Evolutionary conservation across 1,284 basidiomycete genomes (phyloP), one percentile per base, ranked within the genome.

Genomic region (Ceratobasidium sp.): DNA sequence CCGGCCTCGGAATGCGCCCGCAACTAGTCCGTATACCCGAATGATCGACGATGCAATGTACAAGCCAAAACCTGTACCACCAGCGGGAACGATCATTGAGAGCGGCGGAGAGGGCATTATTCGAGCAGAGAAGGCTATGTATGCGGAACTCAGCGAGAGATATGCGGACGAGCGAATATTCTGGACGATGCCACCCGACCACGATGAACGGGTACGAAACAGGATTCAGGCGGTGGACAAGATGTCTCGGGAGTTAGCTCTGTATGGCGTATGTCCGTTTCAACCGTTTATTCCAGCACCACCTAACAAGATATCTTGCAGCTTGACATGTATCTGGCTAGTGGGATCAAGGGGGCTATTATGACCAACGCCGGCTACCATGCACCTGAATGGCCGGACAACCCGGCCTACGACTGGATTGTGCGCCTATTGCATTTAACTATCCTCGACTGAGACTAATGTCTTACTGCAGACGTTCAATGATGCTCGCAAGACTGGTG

Each of bases 361-460:
- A 62, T 72, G 40, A 65, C 68, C 2, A 72, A 71, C 35, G 72
- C 72, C 6, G 72, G 68, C 35, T 72, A 69, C 45, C 47, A 64
- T 40, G 60, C 47, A n/a, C 60, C 60, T 27, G 60, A 64, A 29
- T 64, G 60, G 60, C 60, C 60, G 20, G 60, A 52, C 25, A 64
- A 47, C 22, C 60, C 60, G 12, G 45, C 60, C 22, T 64, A 38
- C 25, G 60, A 64, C 52, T 64, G 60, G 60, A 64, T 64, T 52
- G 60, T 64, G 34, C 34, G 60, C 27, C n/a, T 17, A n/a, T 5
- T 25, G 6, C 8, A 22, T 4, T 20, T 27, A 8, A 3, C 20
- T 29, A 25, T 13, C 8, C 17, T 34, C 20, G 22, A 25, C 34
- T 38, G 34, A 22, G 35, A 40, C 49, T 64, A 35, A 64, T 22